Conservation (phyloP, 129 eudicot genomes). For the Centella asiatica region DNA sequence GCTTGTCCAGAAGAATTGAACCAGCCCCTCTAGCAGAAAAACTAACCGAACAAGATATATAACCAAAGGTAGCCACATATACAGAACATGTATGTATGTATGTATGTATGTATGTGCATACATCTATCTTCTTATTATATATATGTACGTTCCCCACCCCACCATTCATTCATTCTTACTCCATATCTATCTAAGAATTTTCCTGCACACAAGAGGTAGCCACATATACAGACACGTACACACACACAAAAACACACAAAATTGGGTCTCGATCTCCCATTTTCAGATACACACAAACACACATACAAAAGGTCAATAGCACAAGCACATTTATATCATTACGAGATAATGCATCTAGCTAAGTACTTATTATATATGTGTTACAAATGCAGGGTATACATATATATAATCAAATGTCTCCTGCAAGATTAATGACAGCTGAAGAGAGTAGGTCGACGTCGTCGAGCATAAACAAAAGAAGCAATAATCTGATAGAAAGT, state of each 20-base stretch:
- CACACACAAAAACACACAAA: neutral
- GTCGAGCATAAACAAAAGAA: neutral
- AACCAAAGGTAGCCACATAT: no score
- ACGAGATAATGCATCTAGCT: neutral
- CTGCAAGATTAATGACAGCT: conserved; percentile 19
- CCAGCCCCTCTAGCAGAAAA: no score
- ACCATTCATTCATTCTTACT: neutral
- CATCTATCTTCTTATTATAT: neutral
- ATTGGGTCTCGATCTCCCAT: neutral
- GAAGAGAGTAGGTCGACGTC: neutral
- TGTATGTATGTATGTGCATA: no score
- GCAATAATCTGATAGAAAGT: conserved; percentile 8
- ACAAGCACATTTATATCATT: no score
- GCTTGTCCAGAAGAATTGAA: no score
- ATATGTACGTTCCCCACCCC: neutral
- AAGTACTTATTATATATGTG: neutral
- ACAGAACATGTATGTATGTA: no score
- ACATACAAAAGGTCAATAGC: no score
- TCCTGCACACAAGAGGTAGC: neutral
- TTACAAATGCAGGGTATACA: neutral
- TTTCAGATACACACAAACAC: neutral
- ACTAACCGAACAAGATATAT: no score
- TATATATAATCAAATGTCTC: conserved; percentile 27
- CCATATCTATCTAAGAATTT: neutral
- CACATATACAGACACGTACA: neutral